phyloP scores from a whole-genome alignment of 176 grass and related monocot genomes.

The Zea luxurians region DNA sequence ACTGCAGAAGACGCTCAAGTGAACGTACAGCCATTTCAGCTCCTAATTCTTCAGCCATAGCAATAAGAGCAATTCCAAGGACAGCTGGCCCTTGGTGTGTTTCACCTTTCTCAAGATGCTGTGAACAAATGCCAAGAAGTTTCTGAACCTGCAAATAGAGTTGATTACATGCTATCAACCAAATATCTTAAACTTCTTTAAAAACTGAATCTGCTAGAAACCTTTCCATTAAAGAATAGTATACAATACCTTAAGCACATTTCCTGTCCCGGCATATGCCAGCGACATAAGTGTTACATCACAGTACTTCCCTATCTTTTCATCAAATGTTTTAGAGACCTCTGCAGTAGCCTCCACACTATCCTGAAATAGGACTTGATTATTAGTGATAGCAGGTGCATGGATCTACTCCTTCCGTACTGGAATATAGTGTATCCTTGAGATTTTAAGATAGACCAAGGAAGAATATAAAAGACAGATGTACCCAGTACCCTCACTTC shows the following conservation, averaged over 20 bases:
- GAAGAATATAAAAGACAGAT: not conserved
- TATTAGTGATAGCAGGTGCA: not conserved
- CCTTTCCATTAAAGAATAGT: not conserved
- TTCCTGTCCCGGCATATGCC: constrained; percentile 97
- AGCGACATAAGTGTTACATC: constrained; percentile 93
- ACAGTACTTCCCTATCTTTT: constrained; percentile 99
- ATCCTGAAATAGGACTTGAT: constrained; percentile 59
- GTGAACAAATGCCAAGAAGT: constrained; percentile 82
- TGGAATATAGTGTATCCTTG: not conserved
- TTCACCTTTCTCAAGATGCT: constrained; percentile 95
- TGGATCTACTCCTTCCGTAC: not conserved
- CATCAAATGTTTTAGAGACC: constrained; percentile 96
- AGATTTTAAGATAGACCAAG: not conserved
- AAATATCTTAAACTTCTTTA: constrained; percentile 21
- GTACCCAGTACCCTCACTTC: not conserved
- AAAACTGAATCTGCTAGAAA: constrained; percentile 11
- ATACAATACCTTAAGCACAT: constrained; percentile 83
- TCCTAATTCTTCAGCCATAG: constrained; percentile 97
- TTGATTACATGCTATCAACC: not conserved
- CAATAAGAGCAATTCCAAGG: constrained; percentile 94
- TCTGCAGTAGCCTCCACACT: constrained; percentile 85
- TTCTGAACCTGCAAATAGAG: constrained; percentile 73
- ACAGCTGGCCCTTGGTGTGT: constrained; percentile 98
- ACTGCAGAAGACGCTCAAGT: constrained; percentile 87
- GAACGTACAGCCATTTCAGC: constrained; percentile 86